Base-by-base conservation (phyloP, 2,329 filamentous ascomycete genomes). In the Fusarium cicatricum region DNA sequence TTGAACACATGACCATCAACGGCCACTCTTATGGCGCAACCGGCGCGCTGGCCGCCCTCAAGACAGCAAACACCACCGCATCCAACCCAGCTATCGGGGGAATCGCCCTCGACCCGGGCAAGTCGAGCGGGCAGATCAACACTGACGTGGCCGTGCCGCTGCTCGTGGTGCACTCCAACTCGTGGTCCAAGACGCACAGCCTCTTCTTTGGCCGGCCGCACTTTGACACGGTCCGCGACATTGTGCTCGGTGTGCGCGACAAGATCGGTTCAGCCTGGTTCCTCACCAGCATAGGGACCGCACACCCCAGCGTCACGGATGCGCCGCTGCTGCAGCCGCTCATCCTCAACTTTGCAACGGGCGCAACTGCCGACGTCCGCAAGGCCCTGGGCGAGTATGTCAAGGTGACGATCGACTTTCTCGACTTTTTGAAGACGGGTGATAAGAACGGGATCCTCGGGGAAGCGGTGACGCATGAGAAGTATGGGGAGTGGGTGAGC, bases 1-100 rank as follows among this genome's bases (percentile, higher is more conserved):
- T 77, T 19, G 73, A 79, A 26, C 77, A 81, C 31, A 78, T 87
- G 62, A 78, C 84, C 39, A 77, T 89, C 9, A 82, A 77, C 4
- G 87, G 87, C 0, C 87, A 90, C 68, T 88, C 85, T 0, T 89
- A 86, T 72, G 87, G 87, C 42, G 87, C 86, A 2, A 89, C 87
- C 0, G 80, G 84, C 3, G 86, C 84, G 0, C 75, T 89, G 16
- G 85, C 86, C 54, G 81, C 83, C 3, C 75, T 89, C n/a, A 81
- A 81, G 45, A 76, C 74, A 31, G 81, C 66, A 19, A 62, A 68
- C 33, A 58, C 57, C 3, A 61, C 59, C 5, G 62, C 44, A 55
- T 58, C 40, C 52, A 76, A 55, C 63, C 67, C 50, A 0, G 81
- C 87, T 57, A 77, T 80, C 1, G 85, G 82, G 3, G 86, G 79